Conservation (phyloP, 805 yeast genomes). For the Wickerhamiella azymoides region DNA sequence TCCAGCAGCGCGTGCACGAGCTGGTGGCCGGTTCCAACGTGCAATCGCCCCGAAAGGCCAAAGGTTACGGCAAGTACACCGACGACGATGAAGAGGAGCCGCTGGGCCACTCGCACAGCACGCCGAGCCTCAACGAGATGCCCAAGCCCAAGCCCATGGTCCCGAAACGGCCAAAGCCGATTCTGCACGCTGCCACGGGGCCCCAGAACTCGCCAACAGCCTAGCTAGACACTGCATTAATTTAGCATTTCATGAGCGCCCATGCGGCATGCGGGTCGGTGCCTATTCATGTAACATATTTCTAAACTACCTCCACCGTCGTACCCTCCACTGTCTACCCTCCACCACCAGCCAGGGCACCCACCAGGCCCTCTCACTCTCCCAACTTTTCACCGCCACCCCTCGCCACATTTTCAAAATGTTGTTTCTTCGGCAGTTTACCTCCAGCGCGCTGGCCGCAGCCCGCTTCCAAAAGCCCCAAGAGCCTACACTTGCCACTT, state of each 20-base stretch:
- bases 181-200: constrained; percentile 7
- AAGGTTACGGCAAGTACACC: constrained; percentile 71
- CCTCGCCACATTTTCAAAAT: no score
- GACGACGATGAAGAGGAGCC: constrained; percentile 22
- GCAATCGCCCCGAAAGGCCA: constrained; percentile 48
- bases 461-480: neutral
- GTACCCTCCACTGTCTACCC: no score
- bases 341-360: no score
- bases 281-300: no score
- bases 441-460: neutral
- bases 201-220: constrained; percentile 5
- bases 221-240: neutral
- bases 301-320: no score
- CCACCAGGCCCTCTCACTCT: no score
- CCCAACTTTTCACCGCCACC: no score
- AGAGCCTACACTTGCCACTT: neutral
- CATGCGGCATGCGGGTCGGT: no score
- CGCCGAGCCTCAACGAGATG: neutral
- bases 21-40: constrained; percentile 21
- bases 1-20: constrained; percentile 26
- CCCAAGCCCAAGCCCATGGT: neutral
- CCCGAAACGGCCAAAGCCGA: constrained; percentile 6
- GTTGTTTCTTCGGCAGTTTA: neutral
- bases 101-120: constrained; percentile 4
- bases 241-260: neutral